phyloP scores from a whole-genome alignment of 169 alveolate genomes.

The Besnoitia besnoiti region DNA sequence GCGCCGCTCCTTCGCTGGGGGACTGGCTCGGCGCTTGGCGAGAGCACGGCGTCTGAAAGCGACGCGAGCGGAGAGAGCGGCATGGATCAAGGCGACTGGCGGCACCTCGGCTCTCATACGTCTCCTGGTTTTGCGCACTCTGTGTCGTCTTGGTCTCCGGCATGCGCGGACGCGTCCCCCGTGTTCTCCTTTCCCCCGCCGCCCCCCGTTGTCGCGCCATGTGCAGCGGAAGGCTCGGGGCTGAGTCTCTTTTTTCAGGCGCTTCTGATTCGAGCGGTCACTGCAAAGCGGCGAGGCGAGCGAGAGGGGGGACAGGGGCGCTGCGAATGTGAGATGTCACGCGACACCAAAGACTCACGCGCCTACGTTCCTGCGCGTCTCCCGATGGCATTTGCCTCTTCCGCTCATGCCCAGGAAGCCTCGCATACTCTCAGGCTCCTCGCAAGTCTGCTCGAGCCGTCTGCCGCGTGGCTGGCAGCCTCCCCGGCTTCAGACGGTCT shows the following conservation, averaged over 20 bases:
- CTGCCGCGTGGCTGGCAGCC: not conserved
- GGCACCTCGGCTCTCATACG: no score
- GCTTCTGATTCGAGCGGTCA: not conserved
- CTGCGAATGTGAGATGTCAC: no score
- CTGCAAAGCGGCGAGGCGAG: not conserved
- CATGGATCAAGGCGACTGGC: no score
- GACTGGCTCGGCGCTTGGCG: no score
- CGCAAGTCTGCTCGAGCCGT: not conserved
- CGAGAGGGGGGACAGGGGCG: not conserved
- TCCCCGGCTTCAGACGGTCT: not conserved
- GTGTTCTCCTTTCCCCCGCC: not conserved
- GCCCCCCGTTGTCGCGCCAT: not conserved
- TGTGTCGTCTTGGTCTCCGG: not conserved
- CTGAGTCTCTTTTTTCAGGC: not conserved
- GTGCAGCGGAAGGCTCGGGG: not conserved
- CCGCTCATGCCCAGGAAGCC: not conserved
- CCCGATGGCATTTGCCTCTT: not conserved
- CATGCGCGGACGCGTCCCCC: no score
- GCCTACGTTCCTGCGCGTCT: not conserved
- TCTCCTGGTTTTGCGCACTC: no score
- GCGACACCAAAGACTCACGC: no score
- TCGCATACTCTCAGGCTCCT: no score
- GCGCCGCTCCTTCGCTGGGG: no score
- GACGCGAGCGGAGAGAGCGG: no score
- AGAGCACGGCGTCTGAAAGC: no score